Evolutionary conservation across 352 stramenopile genomes (phyloP), one percentile per base, ranked within the genome.

Genomic region (Phytopythium sindhum): DNA sequence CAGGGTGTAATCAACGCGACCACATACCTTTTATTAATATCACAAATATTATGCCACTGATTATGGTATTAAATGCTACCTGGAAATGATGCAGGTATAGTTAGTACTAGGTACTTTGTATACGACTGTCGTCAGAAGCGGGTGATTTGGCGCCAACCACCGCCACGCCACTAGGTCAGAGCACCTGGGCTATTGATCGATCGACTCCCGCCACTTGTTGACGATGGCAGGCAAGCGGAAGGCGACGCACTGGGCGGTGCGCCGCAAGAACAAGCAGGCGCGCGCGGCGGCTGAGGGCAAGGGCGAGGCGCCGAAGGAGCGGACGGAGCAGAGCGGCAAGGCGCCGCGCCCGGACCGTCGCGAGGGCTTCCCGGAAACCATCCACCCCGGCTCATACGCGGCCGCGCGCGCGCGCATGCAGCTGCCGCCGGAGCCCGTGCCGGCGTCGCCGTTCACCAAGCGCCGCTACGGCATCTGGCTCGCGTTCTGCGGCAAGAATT

Each of bases 401-500:
- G 80, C 79, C n/a, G 66, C 67, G 42, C 80, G 77, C 39, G 58
- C 58, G 29, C 61, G 56, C 8, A 26, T 28, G 56, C 61, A 53
- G 63, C 68, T 50, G 39, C 51, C 31, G 33, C 29, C 39, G 31
- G 28, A 3, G 39, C 41, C n/a, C n/a, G 35, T 14, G 33, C 61
- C n/a, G 42, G 41, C 17, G 21, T 53, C 57, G 47, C 33, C 29
- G 41, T 35, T 62, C 24, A 55, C 63, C 54, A 94, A 94, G 78
- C 71, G 75, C 24, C 79, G 73, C 54, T 97, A 95, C 59, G 89
- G 80, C 29, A 68, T 97, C 45, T 90, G 90, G 83, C 69, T 97
- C 64, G 85, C 84, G 28, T 97, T 96, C 69, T 96, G 89, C 57
- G 89, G 89, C 48, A 93, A 92, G 65, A 80, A 91, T 37, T 97